Evolutionary conservation across 352 stramenopile species (phyloP), one percentile per base, ranked within the genome.

Genomic region (Pythium brassicae): DNA sequence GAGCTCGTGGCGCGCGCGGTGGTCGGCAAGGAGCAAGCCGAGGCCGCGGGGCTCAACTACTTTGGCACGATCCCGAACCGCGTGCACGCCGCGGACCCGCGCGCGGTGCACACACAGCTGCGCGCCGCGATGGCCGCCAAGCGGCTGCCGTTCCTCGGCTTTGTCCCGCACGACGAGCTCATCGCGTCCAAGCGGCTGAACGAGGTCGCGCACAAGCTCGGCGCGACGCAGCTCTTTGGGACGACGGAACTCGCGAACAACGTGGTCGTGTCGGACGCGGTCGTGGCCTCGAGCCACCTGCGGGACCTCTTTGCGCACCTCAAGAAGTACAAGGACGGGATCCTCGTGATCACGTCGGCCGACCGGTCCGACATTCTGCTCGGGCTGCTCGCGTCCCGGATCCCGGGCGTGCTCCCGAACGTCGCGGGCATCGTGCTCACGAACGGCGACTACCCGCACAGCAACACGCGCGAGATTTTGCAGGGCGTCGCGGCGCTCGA

Each of bases 51-150:
- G 0, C 65, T 92, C 20, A 77, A 69, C 29, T 89, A 72, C 65
- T 83, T 92, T 43, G 82, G 82, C 19, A 85, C 72, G 32, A 87
- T 92, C 55, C 76, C 77, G 52, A 92, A 92, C 64, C 78, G 82
- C 27, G 82, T 92, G 17, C 65, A 61, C 5, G 55, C 64, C 0
- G 54, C 52, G 3, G 69, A 90, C 20, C 53, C 74, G 4, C 51
- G 69, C 14, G 69, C 68, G 19, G 56, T 87, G 40, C 70, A 68
- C n/a, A 44, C 63, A 3, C 46, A 57, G 0, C 57, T 92, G 37
- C 62, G 61, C 0, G 27, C 50, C 12, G 68, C 73, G 26, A 55
- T 87, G 51, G 57, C 34, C 11, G 53, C 81, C 49, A 68, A 73
- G 14, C 51, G 75, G 26, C 51, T 88, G 29, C 73, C 76, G 20